Conservation (phyloP, 805 yeast species). For the Zygosaccharomyces pseudorouxii region DNA sequence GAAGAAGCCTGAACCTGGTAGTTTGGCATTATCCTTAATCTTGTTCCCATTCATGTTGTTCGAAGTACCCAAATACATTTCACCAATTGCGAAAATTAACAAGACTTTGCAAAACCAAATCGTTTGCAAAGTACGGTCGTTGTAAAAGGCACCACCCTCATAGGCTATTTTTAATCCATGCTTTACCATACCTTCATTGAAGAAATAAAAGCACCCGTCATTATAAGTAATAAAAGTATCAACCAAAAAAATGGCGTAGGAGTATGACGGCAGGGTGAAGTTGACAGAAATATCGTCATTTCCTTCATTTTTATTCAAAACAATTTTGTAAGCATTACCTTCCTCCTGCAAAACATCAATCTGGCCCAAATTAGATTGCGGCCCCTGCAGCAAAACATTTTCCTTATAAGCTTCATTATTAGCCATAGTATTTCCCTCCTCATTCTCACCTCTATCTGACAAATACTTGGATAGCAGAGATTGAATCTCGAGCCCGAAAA, state of each 20-base stretch:
- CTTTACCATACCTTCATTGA: conserved; percentile 76
- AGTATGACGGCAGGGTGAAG: conserved; percentile 69
- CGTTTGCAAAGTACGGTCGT: conserved; percentile 60
- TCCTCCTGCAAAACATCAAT: conserved; percentile 61
- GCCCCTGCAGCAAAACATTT: neutral
- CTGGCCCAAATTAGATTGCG: conserved; percentile 3
- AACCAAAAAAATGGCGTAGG: conserved; percentile 68
- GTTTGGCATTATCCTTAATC: conserved; percentile 38
- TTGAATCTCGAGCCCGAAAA: conserved; percentile 74
- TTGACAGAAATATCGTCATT: conserved; percentile 48
- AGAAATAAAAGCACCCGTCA: conserved; percentile 80
- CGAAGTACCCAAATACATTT: conserved; percentile 75
- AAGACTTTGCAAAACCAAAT: conserved; percentile 77
- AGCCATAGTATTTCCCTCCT: neutral
- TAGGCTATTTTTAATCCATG: conserved; percentile 60
- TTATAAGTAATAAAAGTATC: conserved; percentile 75
- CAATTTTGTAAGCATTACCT: conserved; percentile 70
- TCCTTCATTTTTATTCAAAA: conserved; percentile 55
- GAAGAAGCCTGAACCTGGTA: conserved; percentile 77
- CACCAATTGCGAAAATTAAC: conserved; percentile 73
- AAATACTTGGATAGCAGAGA: conserved; percentile 47
- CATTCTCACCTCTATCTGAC: conserved; percentile 14
- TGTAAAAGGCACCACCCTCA: conserved; percentile 39
- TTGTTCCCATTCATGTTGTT: conserved; percentile 48
- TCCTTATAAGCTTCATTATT: conserved; percentile 4